Evolutionary conservation across 2,329 filamentous ascomycete species (phyloP), one percentile per base, ranked within the genome.

Genomic region (Diplodia scrobiculata): DNA sequence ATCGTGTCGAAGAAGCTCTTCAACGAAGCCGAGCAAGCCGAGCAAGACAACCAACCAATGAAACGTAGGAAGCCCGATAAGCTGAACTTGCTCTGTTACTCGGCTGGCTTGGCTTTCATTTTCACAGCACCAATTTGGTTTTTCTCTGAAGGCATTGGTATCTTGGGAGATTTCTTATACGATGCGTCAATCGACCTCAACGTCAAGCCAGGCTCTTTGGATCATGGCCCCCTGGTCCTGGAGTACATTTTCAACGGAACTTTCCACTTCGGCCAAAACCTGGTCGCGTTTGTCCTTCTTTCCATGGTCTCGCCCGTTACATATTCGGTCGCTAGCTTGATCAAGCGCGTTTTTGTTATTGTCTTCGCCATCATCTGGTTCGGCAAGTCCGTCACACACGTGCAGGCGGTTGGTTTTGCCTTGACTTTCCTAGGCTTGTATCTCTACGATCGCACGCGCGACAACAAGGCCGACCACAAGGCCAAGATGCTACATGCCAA

Each of bases 1-100:
- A 99, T 99, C 66, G 96, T 97, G 70, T 98, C 94, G 21, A 99
- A 99, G 79, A 91, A 92, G 70, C 87, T 99, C 10, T 99, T 99
- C 83, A 99, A 97, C 77, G 93, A 97, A 75, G 92, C 91, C 6
- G 89, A 92, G 6, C 88, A 88, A 67, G 91, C 91, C 1, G 94
- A 97, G 78, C 87, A 88, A 7, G 91, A 97, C 64, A 80, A 82
- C 1, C 77, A 83, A 38, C 83, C 84, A 0, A 79, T 83, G 13
- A 84, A 85, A 65, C 85, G 87, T 51, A 87, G 88, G 68, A 98
- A 97, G 79, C 85, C 97, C 19, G 95, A 99, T 80, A 99, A 99
- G 80, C 86, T 99, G 48, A 99, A 99, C 75, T 83, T 99, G 19
- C 84, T 99, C 3, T 98, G 91, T 81, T 99, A 99, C 76, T 98